A percentile compares a stretch with the other conserved stretches of the same genome.
These are phyloP conservation scores for Leccinum aurantiacum DNA, from an alignment of 768 basidiomycete genomes.

Conservation along the genomic window DNA sequence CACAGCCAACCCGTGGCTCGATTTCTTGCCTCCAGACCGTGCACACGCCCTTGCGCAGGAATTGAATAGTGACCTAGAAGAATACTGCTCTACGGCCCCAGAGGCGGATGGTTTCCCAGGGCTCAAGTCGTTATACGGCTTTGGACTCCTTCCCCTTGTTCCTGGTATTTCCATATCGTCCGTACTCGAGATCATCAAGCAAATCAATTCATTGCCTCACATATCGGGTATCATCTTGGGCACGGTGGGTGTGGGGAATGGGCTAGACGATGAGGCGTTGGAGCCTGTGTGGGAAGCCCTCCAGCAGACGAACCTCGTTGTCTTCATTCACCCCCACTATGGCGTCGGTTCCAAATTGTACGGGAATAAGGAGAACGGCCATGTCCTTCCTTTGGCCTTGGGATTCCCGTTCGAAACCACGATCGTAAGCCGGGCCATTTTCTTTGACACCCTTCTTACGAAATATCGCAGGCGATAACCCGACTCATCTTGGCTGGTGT, in stretches of 20 bases:
- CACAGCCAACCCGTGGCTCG: constrained; percentile 90
- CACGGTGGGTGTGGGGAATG: constrained; percentile 71
- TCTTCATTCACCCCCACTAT: constrained; percentile 88
- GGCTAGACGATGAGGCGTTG: constrained; percentile 75
- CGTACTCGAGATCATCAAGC: constrained; percentile 63
- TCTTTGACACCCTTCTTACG: constrained; percentile 8
- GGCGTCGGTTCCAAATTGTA: constrained; percentile 73
- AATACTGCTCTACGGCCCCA: constrained; percentile 73
- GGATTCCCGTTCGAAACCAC: constrained; percentile 94
- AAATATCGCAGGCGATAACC: constrained; percentile 55
- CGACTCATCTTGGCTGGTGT: constrained; percentile 80
- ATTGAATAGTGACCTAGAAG: constrained; percentile 75
- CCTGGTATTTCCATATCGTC: constrained; percentile 54
- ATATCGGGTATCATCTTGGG: constrained; percentile 82
- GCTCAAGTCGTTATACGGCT: constrained; percentile 74
- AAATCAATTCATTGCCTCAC: constrained; percentile 64
- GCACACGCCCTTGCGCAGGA: constrained; percentile 66
- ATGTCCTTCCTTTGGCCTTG: constrained; percentile 82
- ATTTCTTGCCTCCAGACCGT: constrained; percentile 71
- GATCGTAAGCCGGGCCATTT: constrained; percentile 48
- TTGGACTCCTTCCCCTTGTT: constrained; percentile 83
- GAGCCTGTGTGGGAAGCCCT: constrained; percentile 84
- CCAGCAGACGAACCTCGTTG: constrained; percentile 63
- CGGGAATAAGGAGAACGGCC: constrained; percentile 78
- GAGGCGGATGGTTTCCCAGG: constrained; percentile 29